Percentiles rank a stretch among this genome's conserved stretches.
phyloP scores from a whole-genome alignment of 805 yeast species.

The Torulaspora gathmanii region DNA sequence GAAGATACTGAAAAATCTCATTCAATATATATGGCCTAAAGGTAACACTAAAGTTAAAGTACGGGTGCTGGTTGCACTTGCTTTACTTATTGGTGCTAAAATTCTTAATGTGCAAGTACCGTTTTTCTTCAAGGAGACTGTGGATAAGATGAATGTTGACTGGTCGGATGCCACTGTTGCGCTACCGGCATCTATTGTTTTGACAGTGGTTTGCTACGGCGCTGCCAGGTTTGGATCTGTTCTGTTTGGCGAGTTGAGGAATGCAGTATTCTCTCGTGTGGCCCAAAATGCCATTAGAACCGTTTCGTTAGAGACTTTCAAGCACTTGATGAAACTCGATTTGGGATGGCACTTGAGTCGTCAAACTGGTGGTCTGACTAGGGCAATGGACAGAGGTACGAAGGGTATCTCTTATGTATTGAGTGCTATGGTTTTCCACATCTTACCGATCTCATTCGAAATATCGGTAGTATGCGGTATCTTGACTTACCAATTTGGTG shows the following conservation, averaged over 20 bases:
- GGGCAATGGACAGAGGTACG: conserved; percentile 97
- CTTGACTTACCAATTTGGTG: conserved; percentile 87
- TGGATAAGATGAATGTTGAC: conserved; percentile 90
- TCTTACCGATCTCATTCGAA: conserved; percentile 87
- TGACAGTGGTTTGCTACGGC: conserved; percentile 79
- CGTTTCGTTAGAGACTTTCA: conserved; percentile 84
- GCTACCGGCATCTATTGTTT: conserved; percentile 50
- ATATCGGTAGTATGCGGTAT: conserved; percentile 91
- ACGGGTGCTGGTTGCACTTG: conserved; percentile 71
- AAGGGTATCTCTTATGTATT: conserved; percentile 93
- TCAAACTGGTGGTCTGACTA: conserved; percentile 93
- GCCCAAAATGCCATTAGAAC: conserved; percentile 90
- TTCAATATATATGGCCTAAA: conserved; percentile 78
- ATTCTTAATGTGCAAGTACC: conserved; percentile 93
- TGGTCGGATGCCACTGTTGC: conserved; percentile 68
- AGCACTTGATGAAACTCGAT: conserved; percentile 77
- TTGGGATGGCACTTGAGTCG: conserved; percentile 82
- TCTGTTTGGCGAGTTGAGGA: conserved; percentile 86
- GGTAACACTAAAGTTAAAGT: conserved; percentile 58
- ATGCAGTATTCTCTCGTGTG: conserved; percentile 92
- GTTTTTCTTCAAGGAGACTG: conserved; percentile 80
- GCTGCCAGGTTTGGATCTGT: conserved; percentile 93
- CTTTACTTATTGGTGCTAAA: conserved; percentile 73
- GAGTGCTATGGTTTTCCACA: conserved; percentile 96
- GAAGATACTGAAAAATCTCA: conserved; percentile 56